A percentile compares a stretch with the other conserved stretches of the same genome.
Evolutionary conservation across 306 rosid species (phyloP).

Genomic region (Dalbergia oliveri): DNA sequence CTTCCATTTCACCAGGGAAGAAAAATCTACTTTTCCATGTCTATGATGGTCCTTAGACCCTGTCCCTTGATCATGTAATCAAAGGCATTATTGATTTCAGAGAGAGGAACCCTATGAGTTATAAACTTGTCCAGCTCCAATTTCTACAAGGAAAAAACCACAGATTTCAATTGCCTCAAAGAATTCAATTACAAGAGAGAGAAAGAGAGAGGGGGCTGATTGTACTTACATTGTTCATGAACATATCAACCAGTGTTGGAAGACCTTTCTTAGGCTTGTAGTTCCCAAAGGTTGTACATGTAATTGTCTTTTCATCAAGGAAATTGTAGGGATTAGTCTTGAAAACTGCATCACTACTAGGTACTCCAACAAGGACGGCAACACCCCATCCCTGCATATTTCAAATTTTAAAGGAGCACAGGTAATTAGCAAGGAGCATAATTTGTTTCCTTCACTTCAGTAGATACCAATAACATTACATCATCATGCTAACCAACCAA

Average conservation of each 20-base stretch:
- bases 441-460: background rate
- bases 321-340: slow-evolving; percentile 49
- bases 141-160: slow-evolving; percentile 33
- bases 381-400: slow-evolving; percentile 57
- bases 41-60: slow-evolving; percentile 48
- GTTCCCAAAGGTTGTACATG: slow-evolving; percentile 58
- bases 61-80: slow-evolving; percentile 51
- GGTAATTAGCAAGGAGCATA: background rate
- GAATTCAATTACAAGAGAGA: background rate
- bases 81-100: slow-evolving; percentile 54
- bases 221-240: slow-evolving; percentile 50
- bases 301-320: slow-evolving; percentile 49
- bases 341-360: slow-evolving; percentile 47
- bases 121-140: slow-evolving; percentile 54
- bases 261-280: slow-evolving; percentile 55
- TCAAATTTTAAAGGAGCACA: background rate
- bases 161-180: background rate
- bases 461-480: no score
- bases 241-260: slow-evolving; percentile 54
- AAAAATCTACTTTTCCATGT: slow-evolving; percentile 49
- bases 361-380: slow-evolving; percentile 59
- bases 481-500: background rate
- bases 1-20: no score
- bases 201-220: background rate
- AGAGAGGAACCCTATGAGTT: slow-evolving; percentile 50